Base-by-base conservation (phyloP, 2,329 filamentous ascomycete species). In the Fragosphaeria purpurea region DNA sequence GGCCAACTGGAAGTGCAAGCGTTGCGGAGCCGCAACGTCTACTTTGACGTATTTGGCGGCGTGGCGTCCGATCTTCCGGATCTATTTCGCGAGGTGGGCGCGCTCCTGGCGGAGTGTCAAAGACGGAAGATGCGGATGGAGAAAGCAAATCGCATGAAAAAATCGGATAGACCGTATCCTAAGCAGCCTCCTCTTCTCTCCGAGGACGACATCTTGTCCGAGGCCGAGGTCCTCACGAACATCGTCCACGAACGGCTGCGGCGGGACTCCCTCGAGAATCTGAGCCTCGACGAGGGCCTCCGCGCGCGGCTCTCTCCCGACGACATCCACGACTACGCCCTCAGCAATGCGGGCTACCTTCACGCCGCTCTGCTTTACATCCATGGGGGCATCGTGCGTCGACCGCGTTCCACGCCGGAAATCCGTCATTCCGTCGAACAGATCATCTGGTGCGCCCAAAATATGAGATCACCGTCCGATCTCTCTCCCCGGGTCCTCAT, bases 41-140 rank as follows among this genome's bases (percentile, higher is more conserved):
- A 50, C 22, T 54, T 54, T 41, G 53, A 54, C 39, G 46, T 54
- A 8, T 54, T 52, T 54, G 53, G 53, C 12, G 53, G 53, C 30
- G 47, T 54, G 8, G 53, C 50, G 4, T 54, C 53, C 11, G 53
- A 54, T 12, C 41, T 54, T 6, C 53, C 53, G 1, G 53, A 54
- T n/a, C 47, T 54, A 8, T 50, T 54, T 10, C 44, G 53, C 1
- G 50, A 54, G 10, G 53, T 54, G 10, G 53, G 53, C 3, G 53
- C 53, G 1, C 50, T 54, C 6, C 41, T 54, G 12, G 46, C 42
- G 34, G 50, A 54, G 47, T 44, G 50, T 4, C 50, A 48, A 4
- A 41, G 52, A 12, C 6, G 8, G 8, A 41, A 3, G 13, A 43
- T 6, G 6, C 32, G n/a, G 33, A 48, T 22, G 5, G 10, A 5